Conservation (phyloP, 1,139 yeast species). For the Spencermartinsiella ligniputridi region DNA sequence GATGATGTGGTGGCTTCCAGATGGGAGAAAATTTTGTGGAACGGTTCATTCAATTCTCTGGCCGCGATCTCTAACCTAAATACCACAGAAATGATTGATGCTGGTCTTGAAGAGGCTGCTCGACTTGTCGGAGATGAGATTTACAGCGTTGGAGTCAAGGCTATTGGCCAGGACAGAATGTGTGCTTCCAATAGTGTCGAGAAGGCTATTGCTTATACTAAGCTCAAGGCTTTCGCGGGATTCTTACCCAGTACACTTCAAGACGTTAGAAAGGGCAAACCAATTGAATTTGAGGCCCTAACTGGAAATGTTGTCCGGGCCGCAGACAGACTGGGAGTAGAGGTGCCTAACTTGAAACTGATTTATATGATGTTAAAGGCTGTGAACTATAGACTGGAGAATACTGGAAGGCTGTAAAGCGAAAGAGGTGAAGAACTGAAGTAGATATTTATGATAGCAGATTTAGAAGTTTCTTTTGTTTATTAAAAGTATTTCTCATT, state of each 20-base stretch:
- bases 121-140: constrained; percentile 19
- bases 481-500: too few species aligned
- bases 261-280: constrained; percentile 23
- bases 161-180: constrained; percentile 17
- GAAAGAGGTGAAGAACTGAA: too few species aligned
- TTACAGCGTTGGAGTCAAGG: constrained; percentile 18
- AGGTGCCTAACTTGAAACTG: constrained; percentile 18
- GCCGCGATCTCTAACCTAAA: constrained; percentile 19
- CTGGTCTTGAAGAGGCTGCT: constrained; percentile 12
- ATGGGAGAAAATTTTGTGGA: constrained; percentile 26
- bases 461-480: too few species aligned
- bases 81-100: constrained; percentile 13
- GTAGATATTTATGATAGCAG: too few species aligned
- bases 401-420: not conserved
- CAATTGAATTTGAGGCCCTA: constrained; percentile 22
- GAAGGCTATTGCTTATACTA: constrained; percentile 13
- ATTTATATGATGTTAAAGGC: constrained; percentile 17
- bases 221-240: constrained; percentile 8
- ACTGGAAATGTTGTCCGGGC: constrained; percentile 22
- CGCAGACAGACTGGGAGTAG: constrained; percentile 17
- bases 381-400: constrained; percentile 12
- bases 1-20: constrained; percentile 16
- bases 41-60: constrained; percentile 23
- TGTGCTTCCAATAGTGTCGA: constrained; percentile 13
- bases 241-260: constrained; percentile 25